Evolutionary conservation across 2,329 filamentous ascomycete species (phyloP).

Genomic region (Drechslerella stenobrocha): DNA sequence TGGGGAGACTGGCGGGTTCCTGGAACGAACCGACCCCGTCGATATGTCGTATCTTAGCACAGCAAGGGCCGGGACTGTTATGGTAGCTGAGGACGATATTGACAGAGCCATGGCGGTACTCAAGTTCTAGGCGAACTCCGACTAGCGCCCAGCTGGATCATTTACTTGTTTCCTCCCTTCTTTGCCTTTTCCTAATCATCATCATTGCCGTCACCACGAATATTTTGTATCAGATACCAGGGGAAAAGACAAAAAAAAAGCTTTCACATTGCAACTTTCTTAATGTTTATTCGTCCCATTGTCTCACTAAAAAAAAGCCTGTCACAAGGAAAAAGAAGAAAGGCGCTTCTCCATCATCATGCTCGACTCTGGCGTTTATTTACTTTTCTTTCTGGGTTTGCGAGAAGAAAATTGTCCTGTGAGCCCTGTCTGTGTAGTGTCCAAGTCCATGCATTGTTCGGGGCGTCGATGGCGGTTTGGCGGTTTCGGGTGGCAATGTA

Average conservation of each 20-base stretch:
- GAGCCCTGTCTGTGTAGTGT: not conserved
- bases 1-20: conserved; percentile 61
- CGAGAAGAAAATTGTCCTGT: not conserved
- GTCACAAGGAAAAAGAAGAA: not conserved
- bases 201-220: conserved; percentile 1
- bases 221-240: not conserved
- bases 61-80: conserved; percentile 83
- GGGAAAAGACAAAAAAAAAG: not conserved
- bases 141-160: not conserved
- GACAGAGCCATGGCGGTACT: conserved; percentile 73
- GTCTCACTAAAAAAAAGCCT: not conserved
- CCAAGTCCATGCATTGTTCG: not conserved
- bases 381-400: conserved; percentile 2
- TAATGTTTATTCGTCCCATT: not conserved
- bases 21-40: conserved; percentile 56
- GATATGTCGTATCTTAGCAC: conserved; percentile 92
- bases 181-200: conserved; percentile 5
- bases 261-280: not conserved
- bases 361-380: conserved; percentile 35
- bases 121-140: conserved; percentile 53
- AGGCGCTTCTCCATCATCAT: not conserved
- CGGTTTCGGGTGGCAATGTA: not conserved
- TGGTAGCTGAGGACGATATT: conserved; percentile 75
- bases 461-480: not conserved
- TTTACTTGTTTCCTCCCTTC: not conserved